Base-by-base conservation (phyloP, 2,329 filamentous ascomycete genomes). In the Diplodia scrobiculata region DNA sequence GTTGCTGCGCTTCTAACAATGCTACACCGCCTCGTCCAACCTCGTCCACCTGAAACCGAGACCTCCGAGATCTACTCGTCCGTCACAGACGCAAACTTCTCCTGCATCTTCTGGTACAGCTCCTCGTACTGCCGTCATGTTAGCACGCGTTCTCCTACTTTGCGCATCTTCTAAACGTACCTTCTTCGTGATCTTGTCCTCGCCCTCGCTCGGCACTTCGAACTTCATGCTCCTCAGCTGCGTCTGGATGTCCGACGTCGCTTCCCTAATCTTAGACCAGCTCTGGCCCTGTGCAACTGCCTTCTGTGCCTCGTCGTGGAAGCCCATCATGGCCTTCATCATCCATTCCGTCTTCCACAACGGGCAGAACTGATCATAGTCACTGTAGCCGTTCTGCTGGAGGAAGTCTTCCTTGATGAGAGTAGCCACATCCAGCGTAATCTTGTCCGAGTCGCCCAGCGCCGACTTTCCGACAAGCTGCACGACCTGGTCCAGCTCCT, bases 281-380 rank as follows among this genome's bases (percentile, higher is more conserved):
- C 83, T 89, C 80, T 94, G 90, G 68, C 95, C 95, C 79, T 97
- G 92, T 5, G 90, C 85, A 75, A 99, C 86, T 6, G 92, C 92
- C 86, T 97, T 98, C 79, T 98, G 94, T 27, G 92, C 89, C 83
- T 99, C 95, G 74, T 99, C 96, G 78, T 97, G 92, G 86, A 94
- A 99, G 67, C 89, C 91, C 84, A 99, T 91, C 88, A 99, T 98
- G 70, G 92, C 90, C 86, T 96, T 97, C 95, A 99, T 99, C 95
- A 99, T 98, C 89, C 95, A 99, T 79, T 96, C 91, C 0, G 95
- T 99, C 89, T 99, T 99, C 95, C 95, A 99, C 75, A 99, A 86
- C 59, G 95, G 95, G 77, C 95, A 99, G 87, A 96, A 99, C 82
- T 98, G 93, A 77, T 99, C 95, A 78, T 99, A 98, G 80, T 98